phyloP scores from a whole-genome alignment of 108 stramenopile genomes.

The Skeletonema potamos region DNA sequence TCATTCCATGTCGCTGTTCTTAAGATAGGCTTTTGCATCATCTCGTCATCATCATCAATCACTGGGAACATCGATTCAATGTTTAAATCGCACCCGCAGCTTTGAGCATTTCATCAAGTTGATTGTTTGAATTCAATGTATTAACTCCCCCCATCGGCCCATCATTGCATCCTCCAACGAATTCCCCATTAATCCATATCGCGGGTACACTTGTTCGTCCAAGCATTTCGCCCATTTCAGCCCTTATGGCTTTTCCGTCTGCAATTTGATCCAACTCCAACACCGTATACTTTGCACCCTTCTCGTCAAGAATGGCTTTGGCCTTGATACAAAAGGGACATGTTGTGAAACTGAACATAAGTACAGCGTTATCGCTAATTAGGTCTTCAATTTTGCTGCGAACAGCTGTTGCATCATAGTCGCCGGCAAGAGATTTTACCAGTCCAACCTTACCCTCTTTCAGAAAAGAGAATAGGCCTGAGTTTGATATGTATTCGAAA shows the following conservation, averaged over 20 bases:
- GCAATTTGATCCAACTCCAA: constrained; percentile 73
- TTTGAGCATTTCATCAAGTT: constrained; percentile 69
- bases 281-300: constrained; percentile 67
- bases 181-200: constrained; percentile 83
- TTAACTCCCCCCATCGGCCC: constrained; percentile 77
- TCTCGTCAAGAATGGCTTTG: constrained; percentile 72
- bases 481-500: background rate
- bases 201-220: constrained; percentile 91
- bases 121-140: constrained; percentile 53
- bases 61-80: no score
- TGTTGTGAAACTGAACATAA: constrained; percentile 75
- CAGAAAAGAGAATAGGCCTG: constrained; percentile 27
- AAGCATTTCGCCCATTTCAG: constrained; percentile 79
- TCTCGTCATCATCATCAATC: no score
- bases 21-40: no score
- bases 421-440: constrained; percentile 80
- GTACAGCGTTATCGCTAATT: constrained; percentile 63
- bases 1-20: no score
- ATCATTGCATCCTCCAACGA: constrained; percentile 92
- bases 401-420: constrained; percentile 73
- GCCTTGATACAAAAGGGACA: constrained; percentile 94
- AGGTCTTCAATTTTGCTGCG: constrained; percentile 54
- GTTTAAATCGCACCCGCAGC: constrained; percentile 48
- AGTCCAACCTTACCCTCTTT: constrained; percentile 84
- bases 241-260: constrained; percentile 80